Base-by-base conservation (phyloP, 2,329 filamentous ascomycete species). In the Exophiala calicioides region DNA sequence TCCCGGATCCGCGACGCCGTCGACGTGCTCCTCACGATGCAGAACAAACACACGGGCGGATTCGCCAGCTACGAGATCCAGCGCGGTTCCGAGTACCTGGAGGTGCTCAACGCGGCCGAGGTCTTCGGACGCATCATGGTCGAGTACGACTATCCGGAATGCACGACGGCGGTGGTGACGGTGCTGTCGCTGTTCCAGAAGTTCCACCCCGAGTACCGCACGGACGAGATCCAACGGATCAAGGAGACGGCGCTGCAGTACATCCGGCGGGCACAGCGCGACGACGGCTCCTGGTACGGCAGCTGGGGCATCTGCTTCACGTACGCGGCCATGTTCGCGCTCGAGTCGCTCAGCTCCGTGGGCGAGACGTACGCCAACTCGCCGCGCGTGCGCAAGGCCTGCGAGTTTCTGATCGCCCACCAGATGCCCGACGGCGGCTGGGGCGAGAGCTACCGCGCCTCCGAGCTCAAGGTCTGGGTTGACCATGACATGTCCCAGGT, bases 251-350 rank as follows among this genome's bases (percentile, higher is more conserved):
- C 90, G 0, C 81, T 95, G 1, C 72, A 76, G 38, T 97, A 90
- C 73, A 95, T 98, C 68, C 87, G 90, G 62, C 77, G 77, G 2
- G 80, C 83, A 3, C 93, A 97, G 68, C 75, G 80, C 2, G 66
- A 77, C 0, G 89, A 97, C 58, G 93, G 93, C n/a, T 86, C 85
- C 50, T 98, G 93, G 93, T 97, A 98, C 64, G 93, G 93, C 34
- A 90, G 83, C 63, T 98, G 93, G 93, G 93, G 88, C 41, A 94
- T 98, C 60, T 98, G 93, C 71, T 98, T 95, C 68, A 96, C 90
- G 0, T 98, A 98, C 64, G 93, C 90, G 1, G 87, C 82, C 55
- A 94, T 97, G 90, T 98, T 98, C 70, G 90, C 90, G 0, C 76
- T 97, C 1, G 91, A 97, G 65, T 89, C 87, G 53, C 75, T 98